Evolutionary conservation across 2,329 filamentous ascomycete genomes (phyloP).

Genomic region (Penicillium sp.): DNA sequence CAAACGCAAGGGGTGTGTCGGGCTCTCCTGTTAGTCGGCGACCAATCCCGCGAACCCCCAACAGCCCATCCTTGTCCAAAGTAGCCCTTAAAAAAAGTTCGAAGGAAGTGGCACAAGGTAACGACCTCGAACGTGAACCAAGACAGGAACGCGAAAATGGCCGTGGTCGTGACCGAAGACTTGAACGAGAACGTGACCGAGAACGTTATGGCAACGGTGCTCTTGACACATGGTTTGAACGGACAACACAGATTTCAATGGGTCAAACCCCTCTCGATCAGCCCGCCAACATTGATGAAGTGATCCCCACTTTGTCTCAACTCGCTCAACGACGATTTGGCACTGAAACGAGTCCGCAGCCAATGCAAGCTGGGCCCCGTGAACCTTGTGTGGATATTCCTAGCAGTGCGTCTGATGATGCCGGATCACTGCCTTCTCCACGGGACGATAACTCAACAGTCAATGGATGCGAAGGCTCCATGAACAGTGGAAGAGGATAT

Average conservation of each 20-base stretch:
- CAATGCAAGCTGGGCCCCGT: too few species aligned
- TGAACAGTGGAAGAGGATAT: conserved; percentile 26
- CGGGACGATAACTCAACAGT: neutral
- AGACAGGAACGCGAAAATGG: too few species aligned
- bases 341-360: neutral
- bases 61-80: neutral
- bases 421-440: neutral
- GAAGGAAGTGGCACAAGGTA: conserved; percentile 8
- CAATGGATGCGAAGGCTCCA: conserved; percentile 4
- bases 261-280: neutral
- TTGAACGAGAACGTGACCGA: conserved; percentile 16
- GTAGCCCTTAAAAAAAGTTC: neutral
- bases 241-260: conserved; percentile 18
- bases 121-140: too few species aligned
- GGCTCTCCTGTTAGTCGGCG: conserved; percentile 12
- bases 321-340: conserved; percentile 22
- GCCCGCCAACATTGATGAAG: neutral
- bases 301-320: conserved; percentile 15
- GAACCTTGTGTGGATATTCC: neutral
- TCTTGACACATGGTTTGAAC: conserved; percentile 28
- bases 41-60: neutral
- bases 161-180: conserved; percentile 20
- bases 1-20: conserved; percentile 2
- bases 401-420: neutral
- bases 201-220: conserved; percentile 28